Evolutionary conservation across 768 basidiomycete genomes (phyloP).

Genomic region (Mycena pura): DNA sequence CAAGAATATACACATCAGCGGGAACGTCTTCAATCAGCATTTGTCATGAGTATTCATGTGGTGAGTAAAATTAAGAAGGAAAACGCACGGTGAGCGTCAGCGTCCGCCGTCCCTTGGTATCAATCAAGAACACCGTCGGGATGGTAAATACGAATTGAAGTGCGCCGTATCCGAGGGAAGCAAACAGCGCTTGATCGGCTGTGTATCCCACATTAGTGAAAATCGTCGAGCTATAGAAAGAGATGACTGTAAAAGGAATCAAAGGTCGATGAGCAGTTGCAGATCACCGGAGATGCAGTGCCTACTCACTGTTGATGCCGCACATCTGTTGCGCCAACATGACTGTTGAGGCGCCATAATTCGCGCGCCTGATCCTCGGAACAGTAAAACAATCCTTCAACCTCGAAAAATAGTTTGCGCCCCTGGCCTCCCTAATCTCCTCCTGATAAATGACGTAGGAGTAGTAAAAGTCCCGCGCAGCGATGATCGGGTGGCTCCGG

Average conservation of each 20-base stretch:
- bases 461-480: slow-evolving; percentile 67
- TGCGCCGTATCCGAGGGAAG: slow-evolving; percentile 42
- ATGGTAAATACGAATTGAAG: slow-evolving; percentile 30
- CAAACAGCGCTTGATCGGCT: slow-evolving; percentile 28
- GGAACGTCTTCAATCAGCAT: slow-evolving; percentile 41
- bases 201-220: slow-evolving; percentile 42
- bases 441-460: slow-evolving; percentile 30
- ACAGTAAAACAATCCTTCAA: slow-evolving; percentile 61
- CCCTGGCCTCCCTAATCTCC: slow-evolving; percentile 51
- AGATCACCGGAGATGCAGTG: neutral
- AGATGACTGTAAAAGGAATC: slow-evolving; percentile 35
- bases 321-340: slow-evolving; percentile 29
- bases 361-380: slow-evolving; percentile 62
- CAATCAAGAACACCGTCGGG: slow-evolving; percentile 26
- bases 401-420: slow-evolving; percentile 46
- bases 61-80: slow-evolving; percentile 33
- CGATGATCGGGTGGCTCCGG: slow-evolving; percentile 73
- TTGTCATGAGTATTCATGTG: slow-evolving; percentile 24
- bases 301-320: slow-evolving; percentile 35
- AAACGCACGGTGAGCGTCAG: slow-evolving; percentile 28
- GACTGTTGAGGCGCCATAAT: slow-evolving; percentile 42
- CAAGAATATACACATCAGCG: slow-evolving; percentile 48
- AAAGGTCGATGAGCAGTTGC: too few relatives aligned
- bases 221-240: slow-evolving; percentile 47
- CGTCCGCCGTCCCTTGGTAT: slow-evolving; percentile 31